Base-by-base conservation (phyloP, 2,329 filamentous ascomycete genomes). In the Neophaeococcomyces aloes region DNA sequence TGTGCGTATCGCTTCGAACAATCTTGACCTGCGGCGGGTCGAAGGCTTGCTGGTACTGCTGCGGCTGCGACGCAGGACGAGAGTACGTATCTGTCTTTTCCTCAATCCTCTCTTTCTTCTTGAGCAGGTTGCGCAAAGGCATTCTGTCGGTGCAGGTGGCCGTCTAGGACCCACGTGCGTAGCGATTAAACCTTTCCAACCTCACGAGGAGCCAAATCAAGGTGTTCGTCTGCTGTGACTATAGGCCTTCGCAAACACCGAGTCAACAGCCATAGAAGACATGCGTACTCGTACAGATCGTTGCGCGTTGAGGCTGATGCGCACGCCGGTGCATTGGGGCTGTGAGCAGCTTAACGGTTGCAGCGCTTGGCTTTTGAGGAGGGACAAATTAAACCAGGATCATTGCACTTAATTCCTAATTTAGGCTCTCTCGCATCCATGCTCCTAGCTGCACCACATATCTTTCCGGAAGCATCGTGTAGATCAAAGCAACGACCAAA, bases 1-100 rank as follows among this genome's bases (percentile, higher is more conserved):
- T 79, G 52, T 79, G 66, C 1, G 88, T 94, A 59, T 94, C 89
- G 52, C 85, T 82, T 49, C 87, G 81, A 57, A 91, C 74, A 66
- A 95, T 86, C 50, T 74, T 86, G 67, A 95, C 86, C 10, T 52
- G 50, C 6, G 30, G 29, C 38, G 49, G 44, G 7, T 48, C 48
- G 32, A 55, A 45, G 21, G 45, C 36, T 29, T 38, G 41, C 21
- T 46, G 48, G n/a, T n/a, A n/a, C n/a, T n/a, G n/a, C n/a, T n/a
- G n/a, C n/a, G n/a, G n/a, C n/a, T n/a, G n/a, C 35, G 51, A 61
- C 58, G 32, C 58, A 48, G 37, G 53, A 53, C 19, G 56, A 52
- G 15, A 53, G 49, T 31, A 27, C 11, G 53, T 41, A 4, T 56
- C 55, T 29, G 56, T 53, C 18, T 62, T 60, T 45, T 64, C 60